Base-by-base conservation (phyloP, 1,284 basidiomycete genomes). In the Ceratobasidium theobromae region DNA sequence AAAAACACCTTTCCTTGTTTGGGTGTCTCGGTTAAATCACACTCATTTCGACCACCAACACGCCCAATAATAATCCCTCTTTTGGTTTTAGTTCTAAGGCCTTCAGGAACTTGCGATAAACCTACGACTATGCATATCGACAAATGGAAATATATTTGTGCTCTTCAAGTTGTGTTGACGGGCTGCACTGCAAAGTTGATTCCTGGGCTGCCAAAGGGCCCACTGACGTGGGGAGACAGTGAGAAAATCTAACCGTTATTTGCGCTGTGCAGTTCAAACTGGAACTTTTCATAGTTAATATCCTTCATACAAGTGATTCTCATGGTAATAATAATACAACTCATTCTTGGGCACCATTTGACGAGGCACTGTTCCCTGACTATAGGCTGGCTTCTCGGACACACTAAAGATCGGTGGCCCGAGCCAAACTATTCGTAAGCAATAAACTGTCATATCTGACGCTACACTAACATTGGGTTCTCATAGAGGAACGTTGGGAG, bases 371-470 rank as follows among this genome's bases (percentile, higher is more conserved):
- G 30, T 41, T 27, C 38, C 28, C 40, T 21, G 2, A 6, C 48
- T 12, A 9, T 33, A 64, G 60, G 60, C 12, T 64, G 60, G 60
- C 60, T 64, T 35, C 48, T 64, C 18, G 60, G 60, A 21, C 60
- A 64, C 25, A 51, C 48, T 35, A 64, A 64, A 40, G 41, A 64
- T 9, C 60, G 53, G 18, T 64, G 60, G 60, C 60, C 60, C 25
- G 60, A 64, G 30, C 60, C 60, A 23, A 64, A 64, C 40, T 64
- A 64, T 28, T 64, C 60, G 60, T 64, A 64, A 32, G 60, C n/a
- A n/a, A n/a, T n/a, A 18, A 23, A 12, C 6, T 11, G 27, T 16
- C 16, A 52, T 2, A 3, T 32, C 12, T 32, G 16, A 14, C 21
- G 25, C 28, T 4, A 52, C 4, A 25, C 2, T 21, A n/a, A 16